Conservation (phyloP, 2,329 filamentous ascomycete genomes). For the Aaosphaeria arxii region DNA sequence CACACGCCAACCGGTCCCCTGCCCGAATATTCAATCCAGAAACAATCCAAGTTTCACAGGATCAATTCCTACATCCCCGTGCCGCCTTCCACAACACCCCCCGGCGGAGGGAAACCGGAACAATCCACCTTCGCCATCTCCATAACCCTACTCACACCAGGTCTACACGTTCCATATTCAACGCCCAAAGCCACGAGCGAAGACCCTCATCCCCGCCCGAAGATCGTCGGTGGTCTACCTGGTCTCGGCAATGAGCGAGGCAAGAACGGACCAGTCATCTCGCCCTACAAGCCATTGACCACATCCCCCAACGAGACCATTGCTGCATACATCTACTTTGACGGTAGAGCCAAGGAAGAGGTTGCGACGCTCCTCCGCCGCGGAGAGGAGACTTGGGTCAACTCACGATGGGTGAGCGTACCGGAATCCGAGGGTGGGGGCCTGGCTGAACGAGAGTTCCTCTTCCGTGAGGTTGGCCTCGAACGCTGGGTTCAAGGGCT, state of each 20-base stretch:
- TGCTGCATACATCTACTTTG: constrained; percentile 98
- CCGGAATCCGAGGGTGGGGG: constrained; percentile 89
- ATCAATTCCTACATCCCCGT: constrained; percentile 98
- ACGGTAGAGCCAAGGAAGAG: constrained; percentile 91
- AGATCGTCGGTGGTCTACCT: constrained; percentile 72
- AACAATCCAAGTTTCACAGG: constrained; percentile 82
- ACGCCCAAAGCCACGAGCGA: constrained; percentile 74
- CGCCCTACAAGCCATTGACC: constrained; percentile 88
- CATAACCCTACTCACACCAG: constrained; percentile 88
- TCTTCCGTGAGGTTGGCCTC: constrained; percentile 94
- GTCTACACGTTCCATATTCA: constrained; percentile 87
- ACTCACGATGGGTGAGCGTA: constrained; percentile 95
- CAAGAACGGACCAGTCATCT: constrained; percentile 58
- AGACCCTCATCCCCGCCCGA: constrained; percentile 77
- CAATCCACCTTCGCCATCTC: constrained; percentile 97
- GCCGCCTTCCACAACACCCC: constrained; percentile 74
- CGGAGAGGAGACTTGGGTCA: constrained; percentile 98
- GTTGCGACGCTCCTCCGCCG: constrained; percentile 89
- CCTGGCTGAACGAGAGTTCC: constrained; percentile 90
- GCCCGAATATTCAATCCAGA: constrained; percentile 90
- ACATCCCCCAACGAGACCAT: constrained; percentile 94
- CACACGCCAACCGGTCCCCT: constrained; percentile 79
- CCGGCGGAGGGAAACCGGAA: constrained; percentile 71
- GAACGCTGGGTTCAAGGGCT: constrained; percentile 96
- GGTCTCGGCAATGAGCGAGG: constrained; percentile 52